phyloP scores from a whole-genome alignment of 805 yeast genomes.

The Teunomyces panamensis region DNA sequence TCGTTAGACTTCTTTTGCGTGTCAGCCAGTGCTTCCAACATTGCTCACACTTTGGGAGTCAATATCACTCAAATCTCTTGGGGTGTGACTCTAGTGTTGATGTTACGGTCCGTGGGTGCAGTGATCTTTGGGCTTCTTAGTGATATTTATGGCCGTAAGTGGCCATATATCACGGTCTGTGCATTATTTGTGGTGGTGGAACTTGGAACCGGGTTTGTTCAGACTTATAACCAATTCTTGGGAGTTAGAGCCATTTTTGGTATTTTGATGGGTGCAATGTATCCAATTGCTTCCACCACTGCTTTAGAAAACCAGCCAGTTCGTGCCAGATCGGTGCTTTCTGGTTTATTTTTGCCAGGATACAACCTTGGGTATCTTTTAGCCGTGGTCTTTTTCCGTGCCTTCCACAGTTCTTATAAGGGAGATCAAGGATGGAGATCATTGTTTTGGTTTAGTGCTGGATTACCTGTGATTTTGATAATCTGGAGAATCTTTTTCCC shows the following conservation, averaged over 20 bases:
- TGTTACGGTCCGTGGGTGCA: conserved; percentile 26
- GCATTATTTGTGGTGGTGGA: conserved; percentile 19
- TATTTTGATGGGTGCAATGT: conserved; percentile 24
- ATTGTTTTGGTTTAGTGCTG: conserved; percentile 24
- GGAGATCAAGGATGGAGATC: conserved; percentile 19
- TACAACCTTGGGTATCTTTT: conserved; percentile 23
- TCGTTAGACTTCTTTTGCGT: conserved; percentile 25
- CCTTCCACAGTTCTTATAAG: conserved; percentile 16
- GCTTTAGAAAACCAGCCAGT: conserved; percentile 21
- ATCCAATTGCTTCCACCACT: conserved; percentile 19
- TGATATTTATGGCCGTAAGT: conserved; percentile 22
- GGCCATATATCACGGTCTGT: conserved; percentile 21
- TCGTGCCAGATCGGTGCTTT: conserved; percentile 18
- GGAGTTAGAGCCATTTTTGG: conserved; percentile 25
- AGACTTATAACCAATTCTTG: conserved; percentile 20
- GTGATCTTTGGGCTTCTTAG: conserved; percentile 21
- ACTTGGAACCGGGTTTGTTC: conserved; percentile 22
- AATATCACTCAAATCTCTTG: conserved; percentile 19
- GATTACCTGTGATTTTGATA: conserved; percentile 21
- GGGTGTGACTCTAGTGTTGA: conserved; percentile 25
- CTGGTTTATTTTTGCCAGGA: conserved; percentile 26
- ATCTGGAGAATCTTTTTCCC: conserved; percentile 17
- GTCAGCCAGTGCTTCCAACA: conserved; percentile 15
- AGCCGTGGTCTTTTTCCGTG: conserved; percentile 22
- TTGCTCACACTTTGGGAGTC: conserved; percentile 16